Conservation (phyloP, 306 rosid genomes). For the Abrus pulchellus region DNA sequence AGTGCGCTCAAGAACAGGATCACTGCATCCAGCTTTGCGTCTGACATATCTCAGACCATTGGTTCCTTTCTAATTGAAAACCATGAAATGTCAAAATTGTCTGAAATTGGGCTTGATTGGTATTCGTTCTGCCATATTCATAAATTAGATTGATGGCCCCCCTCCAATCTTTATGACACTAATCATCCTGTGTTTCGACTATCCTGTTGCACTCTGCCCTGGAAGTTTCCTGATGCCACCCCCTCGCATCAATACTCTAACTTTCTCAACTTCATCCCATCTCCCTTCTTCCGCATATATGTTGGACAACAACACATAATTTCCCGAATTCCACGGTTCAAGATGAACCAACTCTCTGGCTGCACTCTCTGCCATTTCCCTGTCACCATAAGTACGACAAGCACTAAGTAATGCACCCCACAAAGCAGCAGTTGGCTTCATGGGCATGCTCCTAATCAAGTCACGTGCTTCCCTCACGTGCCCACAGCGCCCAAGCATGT, state of each 20-base stretch:
- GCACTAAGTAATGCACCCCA: conserved; percentile 91
- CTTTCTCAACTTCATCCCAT: conserved; percentile 88
- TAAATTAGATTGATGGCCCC: conserved; percentile 1
- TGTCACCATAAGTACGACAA: conserved; percentile 77
- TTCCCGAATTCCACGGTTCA: conserved; percentile 89
- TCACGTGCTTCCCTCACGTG: conserved; percentile 66
- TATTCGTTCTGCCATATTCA: neutral
- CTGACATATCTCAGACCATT: neutral
- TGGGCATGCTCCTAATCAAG: conserved; percentile 74
- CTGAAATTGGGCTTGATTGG: neutral
- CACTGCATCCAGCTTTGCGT: neutral
- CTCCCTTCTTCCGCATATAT: conserved; percentile 80
- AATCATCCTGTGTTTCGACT: neutral
- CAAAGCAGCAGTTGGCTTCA: conserved; percentile 76
- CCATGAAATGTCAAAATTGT: neutral
- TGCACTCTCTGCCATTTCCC: conserved; percentile 68
- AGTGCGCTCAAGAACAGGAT: neutral
- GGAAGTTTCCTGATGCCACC: conserved; percentile 67
- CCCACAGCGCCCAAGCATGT: conserved; percentile 80
- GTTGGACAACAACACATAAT: conserved; percentile 80
- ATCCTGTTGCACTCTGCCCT: conserved; percentile 75
- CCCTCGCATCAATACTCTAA: conserved; percentile 69
- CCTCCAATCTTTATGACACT: conserved; percentile 24
- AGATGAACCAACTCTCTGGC: conserved; percentile 70
- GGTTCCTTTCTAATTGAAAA: conserved; percentile 23